Evolutionary conservation across 768 basidiomycete species (phyloP).

Genomic region (Mycena filopes): DNA sequence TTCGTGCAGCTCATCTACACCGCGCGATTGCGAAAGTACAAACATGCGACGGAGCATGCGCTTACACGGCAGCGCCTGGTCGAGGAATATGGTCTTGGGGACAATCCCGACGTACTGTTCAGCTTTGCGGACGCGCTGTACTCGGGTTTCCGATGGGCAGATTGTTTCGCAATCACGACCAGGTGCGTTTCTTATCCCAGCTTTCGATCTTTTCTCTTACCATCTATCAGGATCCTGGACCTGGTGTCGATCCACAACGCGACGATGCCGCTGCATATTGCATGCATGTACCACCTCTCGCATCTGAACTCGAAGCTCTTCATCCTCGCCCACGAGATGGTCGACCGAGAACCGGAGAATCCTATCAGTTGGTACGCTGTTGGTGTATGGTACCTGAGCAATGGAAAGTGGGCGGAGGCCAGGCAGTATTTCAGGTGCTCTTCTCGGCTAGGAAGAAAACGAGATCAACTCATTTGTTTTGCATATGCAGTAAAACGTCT

Average conservation of each 20-base stretch:
- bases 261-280: conserved; percentile 94
- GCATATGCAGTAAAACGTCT: conserved; percentile 94
- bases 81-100: conserved; percentile 83
- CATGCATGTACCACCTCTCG: conserved; percentile 96
- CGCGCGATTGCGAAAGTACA: conserved; percentile 90
- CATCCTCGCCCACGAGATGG: conserved; percentile 95
- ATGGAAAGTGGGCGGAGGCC: conserved; percentile 89
- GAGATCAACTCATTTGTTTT: too few species aligned
- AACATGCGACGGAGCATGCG: conserved; percentile 84
- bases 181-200: too few species aligned
- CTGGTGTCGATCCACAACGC: conserved; percentile 87
- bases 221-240: conserved; percentile 75
- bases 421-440: conserved; percentile 92
- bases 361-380: conserved; percentile 98
- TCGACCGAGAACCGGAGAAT: conserved; percentile 92
- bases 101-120: conserved; percentile 93
- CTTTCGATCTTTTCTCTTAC: conserved; percentile 1
- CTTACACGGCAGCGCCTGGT: conserved; percentile 82
- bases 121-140: conserved; percentile 93
- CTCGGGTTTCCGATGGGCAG: conserved; percentile 90
- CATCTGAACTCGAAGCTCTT: conserved; percentile 94
- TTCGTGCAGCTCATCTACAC: conserved; percentile 96
- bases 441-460: too few species aligned
- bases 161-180: conserved; percentile 90
- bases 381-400: conserved; percentile 94